Evolutionary conservation across 768 basidiomycete genomes (phyloP).

Genomic region (Cystofilobasidium capitatum): DNA sequence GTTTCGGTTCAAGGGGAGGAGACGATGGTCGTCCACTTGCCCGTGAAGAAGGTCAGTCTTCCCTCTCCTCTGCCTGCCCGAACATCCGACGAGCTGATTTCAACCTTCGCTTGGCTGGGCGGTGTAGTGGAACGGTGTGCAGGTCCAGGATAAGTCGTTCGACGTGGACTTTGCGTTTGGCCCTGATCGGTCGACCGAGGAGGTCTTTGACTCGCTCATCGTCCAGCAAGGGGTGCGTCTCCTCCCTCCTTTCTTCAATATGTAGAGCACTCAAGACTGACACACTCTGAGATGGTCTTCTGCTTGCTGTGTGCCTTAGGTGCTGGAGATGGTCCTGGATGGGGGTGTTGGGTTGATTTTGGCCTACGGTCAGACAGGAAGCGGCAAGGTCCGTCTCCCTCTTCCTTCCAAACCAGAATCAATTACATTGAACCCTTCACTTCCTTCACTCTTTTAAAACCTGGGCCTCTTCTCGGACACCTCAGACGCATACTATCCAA

Average conservation of each 20-base stretch:
- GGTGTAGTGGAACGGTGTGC: constrained; percentile 7
- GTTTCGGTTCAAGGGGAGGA: background rate
- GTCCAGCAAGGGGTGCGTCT: background rate
- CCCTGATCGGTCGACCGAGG: background rate
- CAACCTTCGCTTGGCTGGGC: too few species aligned
- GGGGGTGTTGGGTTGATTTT: constrained; percentile 11
- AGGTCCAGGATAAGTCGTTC: constrained; percentile 1
- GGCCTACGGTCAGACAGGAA: constrained; percentile 20
- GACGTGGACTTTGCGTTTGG: constrained; percentile 5
- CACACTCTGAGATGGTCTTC: background rate
- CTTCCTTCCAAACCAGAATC: background rate
- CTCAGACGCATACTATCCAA: constrained; percentile 18
- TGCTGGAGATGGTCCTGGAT: constrained; percentile 11
- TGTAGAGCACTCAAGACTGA: background rate
- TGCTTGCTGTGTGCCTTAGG: background rate
- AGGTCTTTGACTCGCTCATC: constrained; percentile 7
- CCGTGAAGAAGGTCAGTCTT: constrained; percentile 16
- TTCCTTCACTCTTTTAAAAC: background rate
- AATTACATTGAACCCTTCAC: background rate
- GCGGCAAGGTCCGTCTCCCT: background rate
- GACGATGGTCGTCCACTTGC: constrained; percentile 8
- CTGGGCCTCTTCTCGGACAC: too few species aligned
- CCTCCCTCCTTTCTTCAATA: background rate
- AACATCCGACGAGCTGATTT: background rate
- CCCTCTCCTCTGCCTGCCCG: background rate